Evolutionary conservation across 2,329 filamentous ascomycete genomes (phyloP), one percentile per base, ranked within the genome.

Genomic region (Metarhizium robertsii): DNA sequence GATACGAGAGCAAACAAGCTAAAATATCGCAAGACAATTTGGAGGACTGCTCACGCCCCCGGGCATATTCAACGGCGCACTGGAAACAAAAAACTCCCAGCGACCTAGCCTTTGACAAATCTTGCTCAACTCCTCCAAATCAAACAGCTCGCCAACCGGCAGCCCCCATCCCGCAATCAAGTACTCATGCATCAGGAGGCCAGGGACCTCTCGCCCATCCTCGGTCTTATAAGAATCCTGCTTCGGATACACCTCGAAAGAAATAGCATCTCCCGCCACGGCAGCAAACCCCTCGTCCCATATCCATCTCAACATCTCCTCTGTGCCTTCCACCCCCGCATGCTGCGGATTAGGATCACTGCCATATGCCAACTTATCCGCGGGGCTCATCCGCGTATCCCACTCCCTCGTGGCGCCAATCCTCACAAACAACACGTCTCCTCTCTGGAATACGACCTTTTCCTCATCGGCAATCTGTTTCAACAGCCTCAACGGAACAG

Each of bases 81-180:
- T 77, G 1, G 71, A 71, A 20, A 81, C 64, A 57, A 81, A 80
- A 57, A 81, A 81, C 0, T 66, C 69, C 71, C 74, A 79, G 14
- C 75, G 55, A 13, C 69, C 72, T 6, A 74, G 71, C 57, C 77
- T 71, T 57, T 80, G 80, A 66, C 83, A 84, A 2, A 69, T 77
- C 71, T 77, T 64, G 13, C 66, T 65, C 49, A 71, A 57, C 25
- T 55, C 61, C 53, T 71, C 67, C 29, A 70, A 54, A 42, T 72
- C 67, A 34, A 69, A 70, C 1, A 69, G 55, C 48, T 75, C 72
- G 53, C 67, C 66, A 57, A 67, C 65, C 0, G 72, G 75, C 63
- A 77, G 65, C 0, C 76, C 77, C 75, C 76, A 79, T 11, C 74
- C 75, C 3, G 74, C 73, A 10, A 77, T 62, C 4, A 79, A 65